These are phyloP conservation scores for Pichia phayaonensis DNA, from an alignment of 805 yeast species.

Conservation along the genomic window DNA sequence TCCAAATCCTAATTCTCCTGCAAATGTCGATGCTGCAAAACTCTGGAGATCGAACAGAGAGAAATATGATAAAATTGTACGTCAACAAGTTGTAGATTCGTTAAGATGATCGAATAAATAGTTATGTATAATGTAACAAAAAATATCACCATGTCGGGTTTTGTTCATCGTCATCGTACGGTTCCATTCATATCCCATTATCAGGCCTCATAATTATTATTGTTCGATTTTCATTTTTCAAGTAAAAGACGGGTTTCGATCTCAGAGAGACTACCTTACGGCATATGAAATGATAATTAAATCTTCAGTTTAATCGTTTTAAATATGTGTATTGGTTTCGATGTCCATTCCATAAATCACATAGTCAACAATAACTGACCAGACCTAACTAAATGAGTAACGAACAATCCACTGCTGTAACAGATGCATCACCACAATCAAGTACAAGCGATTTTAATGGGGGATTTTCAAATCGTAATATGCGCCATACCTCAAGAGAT, in stretches of 20 bases:
- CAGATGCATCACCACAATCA: background rate
- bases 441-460: constrained; percentile 6
- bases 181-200: background rate
- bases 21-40: constrained; percentile 73
- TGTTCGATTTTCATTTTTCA: background rate
- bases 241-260: background rate
- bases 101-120: background rate
- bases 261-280: background rate
- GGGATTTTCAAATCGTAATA: constrained; percentile 14
- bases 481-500: constrained; percentile 15
- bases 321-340: too few species aligned
- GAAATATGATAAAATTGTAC: constrained; percentile 59
- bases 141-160: background rate
- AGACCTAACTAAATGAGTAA: background rate
- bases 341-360: too few species aligned
- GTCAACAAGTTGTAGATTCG: constrained; percentile 42
- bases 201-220: background rate
- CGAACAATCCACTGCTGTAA: background rate
- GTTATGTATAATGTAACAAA: background rate
- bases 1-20: constrained; percentile 95
- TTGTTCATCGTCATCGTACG: too few species aligned
- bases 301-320: too few species aligned
- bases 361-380: too few species aligned
- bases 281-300: background rate
- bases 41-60: constrained; percentile 83